Evolutionary conservation across 345 rosid genomes (phyloP), one percentile per base, ranked within the genome.

Genomic region (Rhizophora apiculata): DNA sequence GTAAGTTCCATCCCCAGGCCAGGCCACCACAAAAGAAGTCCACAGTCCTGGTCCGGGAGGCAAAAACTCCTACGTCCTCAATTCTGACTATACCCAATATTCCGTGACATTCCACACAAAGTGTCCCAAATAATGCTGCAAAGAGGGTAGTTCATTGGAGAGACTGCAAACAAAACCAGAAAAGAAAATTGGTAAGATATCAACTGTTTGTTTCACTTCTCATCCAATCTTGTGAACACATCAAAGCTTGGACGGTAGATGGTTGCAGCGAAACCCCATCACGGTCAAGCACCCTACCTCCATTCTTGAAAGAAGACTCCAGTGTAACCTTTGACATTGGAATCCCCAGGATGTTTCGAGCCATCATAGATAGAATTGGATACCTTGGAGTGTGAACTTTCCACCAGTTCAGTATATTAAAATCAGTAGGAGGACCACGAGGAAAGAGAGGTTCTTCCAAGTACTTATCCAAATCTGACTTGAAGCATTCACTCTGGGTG

Each of bases 161-260:
- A 54, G 53, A 30, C 62, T 16, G 8, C 39, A 36, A 24, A 19
- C 32, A 72, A 53, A 54, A 64, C n/a, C 24, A 30, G 4, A 46
- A 8, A 24, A n/a, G 15, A 27, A 53, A 55, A 57, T 5, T 43
- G 36, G 19, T 5, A 18, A 6, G 0, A 18, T 55, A 67, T 64
- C 73, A 78, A 74, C 81, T 74, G 67, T 78, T 81, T 55, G 80
- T 70, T 64, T 84, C 91, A 57, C 81, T 81, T 30, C 69, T 75
- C 56, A 91, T 89, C 96, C 96, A 91, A 80, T 89, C 93, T 74
- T 83, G 89, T 8, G 89, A 86, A 80, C 97, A 91, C 85, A 85
- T 84, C 85, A 91, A 72, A 55, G 93, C 93, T 72, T 89, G 93
- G 53, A 89, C 80, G 5, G 91, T 88, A 55, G 79, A 63, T 6